These are phyloP conservation scores for Coniosporium tulheliwenetii DNA, from an alignment of 2,329 filamentous ascomycete genomes.

Conservation along the genomic window DNA sequence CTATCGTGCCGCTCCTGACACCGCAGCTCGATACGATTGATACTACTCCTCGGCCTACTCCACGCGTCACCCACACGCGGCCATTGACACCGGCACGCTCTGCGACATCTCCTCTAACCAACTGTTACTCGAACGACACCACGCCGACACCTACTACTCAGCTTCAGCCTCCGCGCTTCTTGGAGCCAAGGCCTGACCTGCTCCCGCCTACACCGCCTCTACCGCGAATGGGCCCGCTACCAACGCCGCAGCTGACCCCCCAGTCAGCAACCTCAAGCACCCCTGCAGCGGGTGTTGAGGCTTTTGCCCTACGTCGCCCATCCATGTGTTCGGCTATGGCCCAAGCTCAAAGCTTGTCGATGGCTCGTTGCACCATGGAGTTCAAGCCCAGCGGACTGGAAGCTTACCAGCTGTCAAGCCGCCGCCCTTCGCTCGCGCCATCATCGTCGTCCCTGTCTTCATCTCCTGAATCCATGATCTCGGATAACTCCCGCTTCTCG, in stretches of 20 bases:
- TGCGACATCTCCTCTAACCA: slow-evolving; percentile 23
- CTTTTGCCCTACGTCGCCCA: slow-evolving; percentile 32
- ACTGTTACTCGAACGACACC: neutral
- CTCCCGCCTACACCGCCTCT: slow-evolving; percentile 38
- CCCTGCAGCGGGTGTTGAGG: slow-evolving; percentile 44
- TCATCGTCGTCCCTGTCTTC: slow-evolving; percentile 36
- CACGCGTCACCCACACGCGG: neutral
- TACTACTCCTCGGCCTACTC: slow-evolving; percentile 13
- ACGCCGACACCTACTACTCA: neutral
- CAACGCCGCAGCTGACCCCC: slow-evolving; percentile 47
- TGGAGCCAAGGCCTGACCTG: slow-evolving; percentile 35
- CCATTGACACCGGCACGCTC: slow-evolving; percentile 13
- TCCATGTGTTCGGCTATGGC: slow-evolving; percentile 45
- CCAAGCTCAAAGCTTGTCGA: slow-evolving; percentile 36
- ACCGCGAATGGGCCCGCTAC: slow-evolving; percentile 38
- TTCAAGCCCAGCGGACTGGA: slow-evolving; percentile 23
- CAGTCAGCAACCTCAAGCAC: slow-evolving; percentile 36
- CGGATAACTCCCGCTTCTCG: slow-evolving; percentile 40
- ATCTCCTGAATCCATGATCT: slow-evolving; percentile 48
- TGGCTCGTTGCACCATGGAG: slow-evolving; percentile 41
- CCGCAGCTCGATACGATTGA: slow-evolving; percentile 37
- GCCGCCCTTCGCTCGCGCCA: slow-evolving; percentile 31
- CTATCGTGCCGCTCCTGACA: slow-evolving; percentile 38
- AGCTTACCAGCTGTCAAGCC: slow-evolving; percentile 27
- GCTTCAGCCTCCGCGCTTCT: slow-evolving; percentile 22